phyloP scores from a whole-genome alignment of 192 early-diverging fungal species.

The Backusella parvicylindrica region DNA sequence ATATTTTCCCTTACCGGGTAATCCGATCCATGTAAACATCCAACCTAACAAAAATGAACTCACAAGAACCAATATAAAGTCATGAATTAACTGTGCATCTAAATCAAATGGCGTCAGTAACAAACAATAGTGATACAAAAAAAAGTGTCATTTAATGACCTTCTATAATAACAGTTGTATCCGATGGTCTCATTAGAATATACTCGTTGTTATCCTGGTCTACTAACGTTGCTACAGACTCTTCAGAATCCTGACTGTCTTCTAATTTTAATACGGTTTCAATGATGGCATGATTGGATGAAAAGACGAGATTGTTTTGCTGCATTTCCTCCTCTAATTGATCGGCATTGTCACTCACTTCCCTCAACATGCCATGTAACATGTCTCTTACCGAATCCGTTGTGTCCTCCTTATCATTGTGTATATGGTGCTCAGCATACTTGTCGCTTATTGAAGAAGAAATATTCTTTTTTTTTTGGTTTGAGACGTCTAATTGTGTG shows the following conservation, averaged over 20 bases:
- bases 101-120: not conserved
- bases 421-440: slow-evolving; percentile 12
- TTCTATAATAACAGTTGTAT: slow-evolving; percentile 45
- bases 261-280: slow-evolving; percentile 44
- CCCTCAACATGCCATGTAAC: slow-evolving; percentile 35
- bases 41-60: slow-evolving; percentile 37
- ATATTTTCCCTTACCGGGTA: slow-evolving; percentile 31
- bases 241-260: slow-evolving; percentile 14
- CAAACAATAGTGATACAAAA: not conserved
- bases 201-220: slow-evolving; percentile 57
- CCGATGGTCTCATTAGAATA: slow-evolving; percentile 40
- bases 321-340: slow-evolving; percentile 39
- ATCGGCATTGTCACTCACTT: slow-evolving; percentile 41
- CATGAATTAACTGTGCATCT: slow-evolving; percentile 42
- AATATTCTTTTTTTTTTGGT: no score
- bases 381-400: slow-evolving; percentile 26
- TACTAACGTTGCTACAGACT: slow-evolving; percentile 36
- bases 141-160: slow-evolving; percentile 14
- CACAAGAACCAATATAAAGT: slow-evolving; percentile 42
- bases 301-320: slow-evolving; percentile 25
- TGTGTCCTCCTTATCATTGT: not conserved
- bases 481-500: not conserved
- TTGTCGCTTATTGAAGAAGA: not conserved
- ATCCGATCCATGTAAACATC: slow-evolving; percentile 32
- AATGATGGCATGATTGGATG: slow-evolving; percentile 16